These are phyloP conservation scores for Amoebophrya sp. DNA, from an alignment of 169 alveolate species.

Conservation along the genomic window DNA sequence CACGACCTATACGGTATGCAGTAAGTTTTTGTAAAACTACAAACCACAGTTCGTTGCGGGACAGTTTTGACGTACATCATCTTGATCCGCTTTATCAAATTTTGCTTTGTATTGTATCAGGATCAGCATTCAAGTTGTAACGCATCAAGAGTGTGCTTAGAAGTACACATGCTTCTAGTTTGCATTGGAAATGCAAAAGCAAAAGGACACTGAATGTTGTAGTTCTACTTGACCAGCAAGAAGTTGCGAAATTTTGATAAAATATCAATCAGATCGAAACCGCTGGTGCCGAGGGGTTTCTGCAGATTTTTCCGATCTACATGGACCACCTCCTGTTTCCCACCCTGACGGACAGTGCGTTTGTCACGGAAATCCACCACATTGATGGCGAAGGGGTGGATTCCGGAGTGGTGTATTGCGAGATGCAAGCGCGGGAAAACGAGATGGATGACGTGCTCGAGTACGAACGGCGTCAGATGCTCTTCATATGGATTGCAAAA, in stretches of 20 bases:
- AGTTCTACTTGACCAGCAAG: no score
- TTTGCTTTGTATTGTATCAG: no score
- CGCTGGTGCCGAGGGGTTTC: constrained; percentile 71
- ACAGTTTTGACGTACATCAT: no score
- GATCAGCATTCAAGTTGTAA: no score
- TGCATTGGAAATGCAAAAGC: no score
- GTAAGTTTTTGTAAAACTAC: background rate
- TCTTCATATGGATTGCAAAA: no score
- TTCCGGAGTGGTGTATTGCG: constrained; percentile 50
- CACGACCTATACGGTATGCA: constrained; percentile 55
- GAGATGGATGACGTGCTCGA: constrained; percentile 40
- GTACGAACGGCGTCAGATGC: background rate
- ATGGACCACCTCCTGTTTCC: constrained; percentile 70
- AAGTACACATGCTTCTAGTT: no score
- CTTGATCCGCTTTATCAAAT: no score
- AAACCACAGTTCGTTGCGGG: no score
- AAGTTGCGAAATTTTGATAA: no score
- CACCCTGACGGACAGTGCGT: constrained; percentile 60
- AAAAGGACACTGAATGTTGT: no score
- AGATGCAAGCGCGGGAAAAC: constrained; percentile 45
- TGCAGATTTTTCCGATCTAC: constrained; percentile 68
- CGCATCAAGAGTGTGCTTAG: no score
- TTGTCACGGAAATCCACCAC: constrained; percentile 72
- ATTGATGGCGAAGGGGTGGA: constrained; percentile 56
- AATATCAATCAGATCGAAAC: constrained; percentile 55